Evolutionary conservation across 192 early-diverging fungal species (phyloP), one percentile per base, ranked within the genome.

Genomic region (Diversispora eburnea): DNA sequence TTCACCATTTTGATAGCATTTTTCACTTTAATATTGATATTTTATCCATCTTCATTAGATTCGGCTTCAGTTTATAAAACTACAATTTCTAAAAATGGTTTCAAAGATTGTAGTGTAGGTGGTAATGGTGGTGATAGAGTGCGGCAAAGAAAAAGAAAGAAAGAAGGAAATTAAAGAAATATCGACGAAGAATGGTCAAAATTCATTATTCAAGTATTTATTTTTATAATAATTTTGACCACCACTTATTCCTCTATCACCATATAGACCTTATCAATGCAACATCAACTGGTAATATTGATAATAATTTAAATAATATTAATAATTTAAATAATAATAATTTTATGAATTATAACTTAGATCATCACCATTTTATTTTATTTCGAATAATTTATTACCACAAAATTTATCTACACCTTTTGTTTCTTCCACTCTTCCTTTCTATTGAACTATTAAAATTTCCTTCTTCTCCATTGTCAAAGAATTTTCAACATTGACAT

Each of bases 1-100:
- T 48, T 61, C 19, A 19, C 57, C 4, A 19, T 72, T 47, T 72
- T 46, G 57, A 25, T 72, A 48, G 70, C 60, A 25, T 72, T 61
- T 42, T 19, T 72, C 7, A 61, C 22, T 15, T 33, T 72, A 17
- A 61, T 60, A 9, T 60, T 72, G 33, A 72, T 72, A 7, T 72
- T 72, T 61, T 72, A 72, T 72, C 70, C 70, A 4, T 59, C 70
- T 6, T 20, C 43, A 61, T 3, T 42, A 7, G 13, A 15, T 2
- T 10, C 47, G 20, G 33, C 43, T 47, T 49, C 20, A 33, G 15
- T 5, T 19, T 3, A 7, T 3, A 17, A 45, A 55, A 41, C 25
- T 39, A 55, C 47, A 8, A 9, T 12, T 3, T 51, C 6, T 22
- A 22, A 7, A 42, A 63, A 42, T 6, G 39, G 42, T 20, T 13